Conservation (phyloP, 2,329 filamentous ascomycete species). For the Akanthomyces uredinophilus region DNA sequence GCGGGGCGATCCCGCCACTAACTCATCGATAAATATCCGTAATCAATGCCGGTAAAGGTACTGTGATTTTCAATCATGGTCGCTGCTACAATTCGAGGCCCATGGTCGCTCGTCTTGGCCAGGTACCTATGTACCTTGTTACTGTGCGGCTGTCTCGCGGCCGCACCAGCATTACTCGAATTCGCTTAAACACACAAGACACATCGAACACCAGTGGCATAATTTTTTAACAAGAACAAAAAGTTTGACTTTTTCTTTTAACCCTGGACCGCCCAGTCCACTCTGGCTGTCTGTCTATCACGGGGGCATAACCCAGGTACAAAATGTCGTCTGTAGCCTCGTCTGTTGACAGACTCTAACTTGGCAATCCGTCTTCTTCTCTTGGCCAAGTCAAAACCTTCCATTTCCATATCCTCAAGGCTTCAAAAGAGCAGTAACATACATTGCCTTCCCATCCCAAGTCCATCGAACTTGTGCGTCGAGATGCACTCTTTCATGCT, state of each 20-base stretch:
- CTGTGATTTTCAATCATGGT: background rate
- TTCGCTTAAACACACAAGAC: background rate
- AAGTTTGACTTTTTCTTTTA: conserved; percentile 28
- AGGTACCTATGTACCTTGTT: too few species aligned
- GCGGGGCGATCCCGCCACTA: background rate
- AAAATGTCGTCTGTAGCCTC: conserved; percentile 22
- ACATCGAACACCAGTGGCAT: background rate
- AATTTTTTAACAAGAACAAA: conserved; percentile 15
- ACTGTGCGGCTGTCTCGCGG: background rate
- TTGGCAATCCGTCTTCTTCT: conserved; percentile 20
- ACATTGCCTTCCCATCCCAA: conserved; percentile 28
- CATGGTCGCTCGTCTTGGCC: too few species aligned
- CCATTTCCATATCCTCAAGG: conserved; percentile 22
- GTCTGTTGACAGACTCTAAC: conserved; percentile 23
- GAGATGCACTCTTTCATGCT: conserved; percentile 34
- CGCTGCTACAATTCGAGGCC: too few species aligned
- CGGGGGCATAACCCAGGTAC: conserved; percentile 24
- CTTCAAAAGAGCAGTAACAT: conserved; percentile 24
- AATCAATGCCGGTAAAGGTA: background rate
- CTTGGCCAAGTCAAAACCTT: conserved; percentile 29
- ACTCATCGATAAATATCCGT: background rate
- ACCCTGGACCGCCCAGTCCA: conserved; percentile 28
- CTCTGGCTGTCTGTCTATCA: conserved; percentile 28
- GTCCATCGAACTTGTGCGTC: conserved; percentile 34
- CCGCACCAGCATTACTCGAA: background rate